Base-by-base conservation (phyloP, 208 protist species). In the Endotrypanum monterogeii region DNA sequence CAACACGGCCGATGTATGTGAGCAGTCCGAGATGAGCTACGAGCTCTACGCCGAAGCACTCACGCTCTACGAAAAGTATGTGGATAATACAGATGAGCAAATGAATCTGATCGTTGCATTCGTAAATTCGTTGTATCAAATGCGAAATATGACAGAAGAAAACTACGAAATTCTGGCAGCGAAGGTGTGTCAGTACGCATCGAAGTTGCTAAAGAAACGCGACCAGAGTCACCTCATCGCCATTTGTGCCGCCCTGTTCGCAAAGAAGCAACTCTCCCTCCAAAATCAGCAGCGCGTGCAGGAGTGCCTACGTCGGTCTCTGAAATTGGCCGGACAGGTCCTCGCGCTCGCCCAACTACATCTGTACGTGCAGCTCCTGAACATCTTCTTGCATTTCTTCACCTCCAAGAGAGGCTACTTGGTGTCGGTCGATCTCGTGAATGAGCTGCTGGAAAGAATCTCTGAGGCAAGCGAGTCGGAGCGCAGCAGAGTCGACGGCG, bases 281-380 rank as follows among this genome's bases (percentile, higher is more conserved):
- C 86, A 90, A 57, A 89, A 91, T 32, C 87, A 90, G 23, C 73
- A 90, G 32, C 85, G 88, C 85, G 98, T 84, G 63, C 56, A 98
- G 74, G 95, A 99, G 79, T 98, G 97, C 76, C 73, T 99, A 58
- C 87, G 98, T 82, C 87, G 97, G 23, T 73, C 95, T 18, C 71
- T 98, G 56, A 98, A 98, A 82, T 89, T 99, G 71, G 94, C 98
- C 0, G 88, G 98, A 51, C 85, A 92, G 54, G 93, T 91, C n/a
- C 82, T 88, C 63, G 50, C 83, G 9, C 63, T 83, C 14, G 84
- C 94, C 54, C 89, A 98, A 69, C 83, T 96, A 12, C 68, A 88
- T 9, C 87, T 99, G 30, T 98, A 98, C 89, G 94, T 99, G 60
- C 96, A 99, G 30, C 95, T 99, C 55, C 86, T 99, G 18, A 98